Evolutionary conservation across 1,284 basidiomycete species (phyloP), one percentile per base, ranked within the genome.

Genomic region (Sporisorium iseilematis-ciliati): DNA sequence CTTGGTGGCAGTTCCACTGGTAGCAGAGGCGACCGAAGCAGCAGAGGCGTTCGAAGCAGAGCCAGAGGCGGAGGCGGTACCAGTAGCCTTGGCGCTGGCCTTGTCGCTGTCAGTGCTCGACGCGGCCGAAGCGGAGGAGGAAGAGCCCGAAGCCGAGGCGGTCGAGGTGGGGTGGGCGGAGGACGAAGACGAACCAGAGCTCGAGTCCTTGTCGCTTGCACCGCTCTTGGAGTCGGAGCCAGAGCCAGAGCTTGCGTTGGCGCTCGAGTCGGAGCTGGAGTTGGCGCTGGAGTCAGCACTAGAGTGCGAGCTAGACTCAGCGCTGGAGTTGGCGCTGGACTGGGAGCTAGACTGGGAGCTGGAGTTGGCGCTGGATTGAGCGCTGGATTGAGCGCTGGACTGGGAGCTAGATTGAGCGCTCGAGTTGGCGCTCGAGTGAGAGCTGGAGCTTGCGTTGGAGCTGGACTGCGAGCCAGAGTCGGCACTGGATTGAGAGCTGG

Each of bases 61-160:
- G 29, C 46, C 48, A 20, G 50, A 40, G 45, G 25, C 3, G 21
- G 65, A 50, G 26, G 38, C 18, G 12, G 41, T 52, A 26, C 18
- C 40, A 16, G 62, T 51, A 41, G 64, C 43, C 29, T 53, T 40
- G 21, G 55, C 29, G n/a, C 41, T 41, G 4, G 55, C 33, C 62
- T 70, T 65, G 57, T 61, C 46, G 51, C 38, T 38, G 51, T 55
- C 49, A 26, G 68, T 65, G 59, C 56, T 66, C 2, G 59, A 62
- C 21, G 61, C 48, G 14, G 58, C 26, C 18, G 66, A 57, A 4
- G 35, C 35, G 16, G 48, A 38, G 12, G 45, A 25, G 33, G 60
- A 21, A 11, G 70, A 57, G 29, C 29, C 25, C 5, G 57, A 70
- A 21, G 54, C 55, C 33, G 60, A 67, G 40, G 60, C 42, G 12